phyloP scores from a whole-genome alignment of 345 rosid genomes.

The Citrus hindsii region DNA sequence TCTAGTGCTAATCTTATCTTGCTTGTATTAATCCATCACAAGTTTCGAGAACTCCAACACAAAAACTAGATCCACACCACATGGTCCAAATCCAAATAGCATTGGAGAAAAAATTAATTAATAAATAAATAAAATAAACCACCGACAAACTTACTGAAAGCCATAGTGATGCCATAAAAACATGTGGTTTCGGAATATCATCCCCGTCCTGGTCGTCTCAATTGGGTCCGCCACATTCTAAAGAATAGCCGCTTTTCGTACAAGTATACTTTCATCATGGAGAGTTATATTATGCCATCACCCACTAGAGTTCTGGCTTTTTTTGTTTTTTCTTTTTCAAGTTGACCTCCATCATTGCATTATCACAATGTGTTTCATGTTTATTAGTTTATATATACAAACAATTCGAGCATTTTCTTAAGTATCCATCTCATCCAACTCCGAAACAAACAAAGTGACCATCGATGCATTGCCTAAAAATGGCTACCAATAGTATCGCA shows the following conservation, averaged over 20 bases:
- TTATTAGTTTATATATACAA: not conserved
- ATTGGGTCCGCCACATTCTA: not conserved
- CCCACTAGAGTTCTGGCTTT: not conserved
- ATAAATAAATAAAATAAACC: too few relatives aligned
- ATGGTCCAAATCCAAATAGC: too few relatives aligned
- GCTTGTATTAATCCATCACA: too few relatives aligned
- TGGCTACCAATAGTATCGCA: not conserved
- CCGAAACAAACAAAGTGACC: not conserved
- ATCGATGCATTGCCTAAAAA: not conserved
- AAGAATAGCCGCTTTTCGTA: not conserved
- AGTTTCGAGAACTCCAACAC: too few relatives aligned
- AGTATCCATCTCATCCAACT: not conserved
- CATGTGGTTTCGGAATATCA: too few relatives aligned
- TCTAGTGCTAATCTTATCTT: too few relatives aligned
- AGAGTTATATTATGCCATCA: not conserved
- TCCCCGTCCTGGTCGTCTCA: not conserved
- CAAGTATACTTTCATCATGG: not conserved
- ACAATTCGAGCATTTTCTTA: not conserved
- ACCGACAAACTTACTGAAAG: too few relatives aligned
- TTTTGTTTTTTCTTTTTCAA: too few relatives aligned
- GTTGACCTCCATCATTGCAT: not conserved
- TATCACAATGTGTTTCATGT: not conserved
- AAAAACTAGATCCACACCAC: too few relatives aligned
- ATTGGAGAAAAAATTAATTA: fast-evolving
- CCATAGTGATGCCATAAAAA: too few relatives aligned